A percentile compares a stretch with the other conserved stretches of the same genome.
Evolutionary conservation across 192 early-diverging fungal species (phyloP).

Genomic region (Podila minutissima): DNA sequence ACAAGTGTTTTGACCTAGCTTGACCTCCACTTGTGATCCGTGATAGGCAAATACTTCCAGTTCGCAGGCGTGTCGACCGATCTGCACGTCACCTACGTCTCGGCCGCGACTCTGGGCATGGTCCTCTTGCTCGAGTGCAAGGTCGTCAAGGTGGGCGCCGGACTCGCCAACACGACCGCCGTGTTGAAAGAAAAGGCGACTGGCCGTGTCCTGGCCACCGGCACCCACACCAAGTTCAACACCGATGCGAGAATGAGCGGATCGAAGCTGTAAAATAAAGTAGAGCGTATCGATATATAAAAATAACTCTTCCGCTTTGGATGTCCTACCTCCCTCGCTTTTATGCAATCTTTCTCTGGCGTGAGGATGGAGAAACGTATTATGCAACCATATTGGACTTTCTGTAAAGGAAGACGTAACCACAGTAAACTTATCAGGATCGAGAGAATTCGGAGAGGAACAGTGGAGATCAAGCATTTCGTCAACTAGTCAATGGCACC

Average conservation of each 20-base stretch:
- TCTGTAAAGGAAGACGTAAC: too few relatives aligned
- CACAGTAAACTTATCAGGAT: too few relatives aligned
- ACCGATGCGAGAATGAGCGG: conserved; percentile 41
- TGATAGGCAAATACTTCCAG: conserved; percentile 37
- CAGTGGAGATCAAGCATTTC: too few relatives aligned
- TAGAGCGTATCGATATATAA: background rate
- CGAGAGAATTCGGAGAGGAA: too few relatives aligned
- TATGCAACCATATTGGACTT: too few relatives aligned
- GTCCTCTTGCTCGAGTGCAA: conserved; percentile 39
- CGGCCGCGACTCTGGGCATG: conserved; percentile 29
- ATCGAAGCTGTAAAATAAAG: conserved; percentile 25
- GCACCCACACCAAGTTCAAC: conserved; percentile 52
- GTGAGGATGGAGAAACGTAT: too few relatives aligned
- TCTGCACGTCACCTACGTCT: conserved; percentile 52
- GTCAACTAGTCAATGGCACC: too few relatives aligned
- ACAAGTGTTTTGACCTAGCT: too few relatives aligned
- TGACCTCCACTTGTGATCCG: too few relatives aligned
- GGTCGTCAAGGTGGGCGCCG: conserved; percentile 41
- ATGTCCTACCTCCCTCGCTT: background rate
- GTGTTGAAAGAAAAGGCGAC: conserved; percentile 38
- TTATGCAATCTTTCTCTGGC: too few relatives aligned
- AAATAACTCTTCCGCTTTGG: background rate
- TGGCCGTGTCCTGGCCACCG: conserved; percentile 34
- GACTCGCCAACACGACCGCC: conserved; percentile 37
- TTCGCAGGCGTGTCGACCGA: conserved; percentile 52